A percentile compares a stretch with the other conserved stretches of the same genome.
Conservation (phyloP, 2,329 filamentous ascomycete genomes). For the Tolypocladium cylindrosporum region DNA sequence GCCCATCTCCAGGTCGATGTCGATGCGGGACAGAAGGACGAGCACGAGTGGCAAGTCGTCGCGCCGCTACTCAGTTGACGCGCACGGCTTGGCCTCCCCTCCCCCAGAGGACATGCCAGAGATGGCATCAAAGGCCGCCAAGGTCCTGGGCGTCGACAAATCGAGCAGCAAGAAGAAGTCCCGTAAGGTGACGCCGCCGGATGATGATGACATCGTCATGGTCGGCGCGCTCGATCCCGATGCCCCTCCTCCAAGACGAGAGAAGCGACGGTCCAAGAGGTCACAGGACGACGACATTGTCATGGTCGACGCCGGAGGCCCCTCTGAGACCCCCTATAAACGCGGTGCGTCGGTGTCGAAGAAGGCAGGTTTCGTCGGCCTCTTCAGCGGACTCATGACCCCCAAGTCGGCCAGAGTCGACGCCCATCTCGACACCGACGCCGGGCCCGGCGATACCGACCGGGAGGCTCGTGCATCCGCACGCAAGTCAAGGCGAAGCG, state of each 20-base stretch:
- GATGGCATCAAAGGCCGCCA: constrained; percentile 68
- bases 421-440: constrained; percentile 37
- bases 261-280: constrained; percentile 22
- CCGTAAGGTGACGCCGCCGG: constrained; percentile 29
- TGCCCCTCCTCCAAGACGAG: constrained; percentile 15
- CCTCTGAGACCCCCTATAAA: constrained; percentile 21
- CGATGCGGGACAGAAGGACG: constrained; percentile 54
- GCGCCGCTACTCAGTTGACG: constrained; percentile 59
- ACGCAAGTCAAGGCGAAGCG: constrained; percentile 47
- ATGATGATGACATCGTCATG: constrained; percentile 43
- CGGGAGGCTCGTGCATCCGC: constrained; percentile 53
- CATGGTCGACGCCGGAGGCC: constrained; percentile 24
- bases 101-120: constrained; percentile 58
- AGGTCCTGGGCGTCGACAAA: constrained; percentile 53
- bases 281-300: constrained; percentile 28
- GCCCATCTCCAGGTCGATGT: constrained; percentile 58
- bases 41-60: constrained; percentile 51
- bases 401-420: constrained; percentile 35
- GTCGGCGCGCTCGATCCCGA: constrained; percentile 30
- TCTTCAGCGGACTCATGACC: constrained; percentile 52
- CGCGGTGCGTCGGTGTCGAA: constrained; percentile 30
- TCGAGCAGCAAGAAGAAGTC: constrained; percentile 30
- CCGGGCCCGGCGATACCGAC: constrained; percentile 41
- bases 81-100: constrained; percentile 57
- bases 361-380: constrained; percentile 44